phyloP scores from a whole-genome alignment of 352 stramenopile species.

The Phytophthora fragariaefolia region DNA sequence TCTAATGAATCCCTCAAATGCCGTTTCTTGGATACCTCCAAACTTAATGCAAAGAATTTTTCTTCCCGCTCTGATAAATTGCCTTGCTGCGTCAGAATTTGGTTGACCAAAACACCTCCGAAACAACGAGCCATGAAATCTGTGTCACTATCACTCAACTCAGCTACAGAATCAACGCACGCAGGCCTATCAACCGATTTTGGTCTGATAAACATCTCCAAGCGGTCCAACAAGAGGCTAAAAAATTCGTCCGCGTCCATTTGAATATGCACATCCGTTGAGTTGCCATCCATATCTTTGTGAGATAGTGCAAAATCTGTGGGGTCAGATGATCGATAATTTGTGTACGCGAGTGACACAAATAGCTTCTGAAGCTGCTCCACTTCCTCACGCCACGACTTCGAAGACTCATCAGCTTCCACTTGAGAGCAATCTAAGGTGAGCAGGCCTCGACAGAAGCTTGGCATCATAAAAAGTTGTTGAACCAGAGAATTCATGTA shows the following conservation, averaged over 20 bases:
- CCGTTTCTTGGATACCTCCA: constrained; percentile 81
- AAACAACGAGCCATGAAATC: constrained; percentile 74
- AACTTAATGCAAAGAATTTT: constrained; percentile 83
- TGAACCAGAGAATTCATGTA: constrained; percentile 99
- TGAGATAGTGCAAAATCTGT: constrained; percentile 73
- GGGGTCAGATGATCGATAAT: constrained; percentile 60
- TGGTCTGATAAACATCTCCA: constrained; percentile 63
- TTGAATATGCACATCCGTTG: constrained; percentile 75
- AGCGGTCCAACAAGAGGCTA: constrained; percentile 72
- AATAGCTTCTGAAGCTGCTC: constrained; percentile 77
- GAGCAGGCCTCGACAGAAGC: constrained; percentile 64
- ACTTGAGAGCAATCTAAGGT: constrained; percentile 34
- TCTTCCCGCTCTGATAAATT: constrained; percentile 85
- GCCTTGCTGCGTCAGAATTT: constrained; percentile 80
- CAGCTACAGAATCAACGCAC: constrained; percentile 1
- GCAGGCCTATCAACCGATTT: not conserved
- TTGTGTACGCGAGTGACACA: constrained; percentile 53
- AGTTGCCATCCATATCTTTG: constrained; percentile 71
- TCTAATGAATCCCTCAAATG: constrained; percentile 65
- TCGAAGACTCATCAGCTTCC: constrained; percentile 6
- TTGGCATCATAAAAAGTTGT: constrained; percentile 91
- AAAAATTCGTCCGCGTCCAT: constrained; percentile 91
- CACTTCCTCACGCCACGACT: constrained; percentile 58
- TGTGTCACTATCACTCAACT: not conserved
- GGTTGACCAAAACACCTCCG: constrained; percentile 80